phyloP scores from a whole-genome alignment of 73 alveolate genomes.

The Paramecium bursaria region DNA sequence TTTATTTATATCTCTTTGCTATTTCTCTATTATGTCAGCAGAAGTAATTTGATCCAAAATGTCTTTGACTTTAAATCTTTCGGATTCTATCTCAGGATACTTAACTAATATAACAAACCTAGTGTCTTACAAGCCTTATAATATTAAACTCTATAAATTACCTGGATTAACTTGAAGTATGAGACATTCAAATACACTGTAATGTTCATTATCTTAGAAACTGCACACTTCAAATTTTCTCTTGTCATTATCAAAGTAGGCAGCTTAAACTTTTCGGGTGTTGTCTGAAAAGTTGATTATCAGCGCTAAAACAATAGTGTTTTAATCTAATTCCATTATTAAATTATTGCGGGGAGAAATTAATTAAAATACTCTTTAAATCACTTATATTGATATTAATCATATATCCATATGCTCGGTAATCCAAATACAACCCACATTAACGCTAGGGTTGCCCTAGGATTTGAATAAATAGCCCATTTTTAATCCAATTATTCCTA shows the following conservation, averaged over 20 bases:
- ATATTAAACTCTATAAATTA: not conserved
- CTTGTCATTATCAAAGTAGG: conserved; percentile 73
- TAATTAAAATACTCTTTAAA: too few relatives aligned
- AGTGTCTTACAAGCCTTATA: conserved; percentile 69
- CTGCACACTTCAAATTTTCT: conserved; percentile 78
- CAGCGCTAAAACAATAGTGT: conserved; percentile 62
- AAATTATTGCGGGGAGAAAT: too few relatives aligned
- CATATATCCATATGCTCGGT: conserved; percentile 1
- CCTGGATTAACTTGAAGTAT: conserved; percentile 77
- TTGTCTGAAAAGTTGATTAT: conserved; percentile 62
- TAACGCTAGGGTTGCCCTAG: not conserved
- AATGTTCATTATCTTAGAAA: conserved; percentile 85
- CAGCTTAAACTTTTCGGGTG: conserved; percentile 74
- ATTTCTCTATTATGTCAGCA: conserved; percentile 68
- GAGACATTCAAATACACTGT: conserved; percentile 81
- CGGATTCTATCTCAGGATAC: conserved; percentile 77
- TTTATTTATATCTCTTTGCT: conserved; percentile 63
- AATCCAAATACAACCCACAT: conserved; percentile 22
- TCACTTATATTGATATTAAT: too few relatives aligned
- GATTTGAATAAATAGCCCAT: not conserved
- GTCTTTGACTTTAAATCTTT: conserved; percentile 76
- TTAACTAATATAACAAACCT: conserved; percentile 75
- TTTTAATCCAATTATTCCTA: conserved; percentile 18
- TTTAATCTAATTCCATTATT: too few relatives aligned
- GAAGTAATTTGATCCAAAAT: conserved; percentile 78